These are phyloP conservation scores for Polygonum maritimum DNA, from an alignment of 148 eudicot genomes.

Conservation along the genomic window DNA sequence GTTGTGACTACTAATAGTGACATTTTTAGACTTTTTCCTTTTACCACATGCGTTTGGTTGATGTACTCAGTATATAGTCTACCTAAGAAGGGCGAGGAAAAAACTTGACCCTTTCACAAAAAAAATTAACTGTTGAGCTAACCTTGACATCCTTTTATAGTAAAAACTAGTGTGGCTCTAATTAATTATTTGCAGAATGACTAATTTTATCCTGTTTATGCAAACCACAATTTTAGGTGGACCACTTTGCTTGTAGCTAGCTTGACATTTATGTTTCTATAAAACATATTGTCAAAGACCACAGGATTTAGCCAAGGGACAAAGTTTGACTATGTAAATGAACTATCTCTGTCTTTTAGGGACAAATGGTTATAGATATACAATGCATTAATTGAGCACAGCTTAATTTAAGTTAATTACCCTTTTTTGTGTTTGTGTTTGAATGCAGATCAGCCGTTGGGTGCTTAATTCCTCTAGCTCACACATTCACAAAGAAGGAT, in stretches of 20 bases:
- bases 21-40: neutral
- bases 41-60: neutral
- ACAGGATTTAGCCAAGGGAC: slow-evolving; percentile 2
- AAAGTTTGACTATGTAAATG: neutral
- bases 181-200: neutral
- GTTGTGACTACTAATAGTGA: neutral
- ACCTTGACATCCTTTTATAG: neutral
- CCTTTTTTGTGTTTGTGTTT: neutral
- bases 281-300: neutral
- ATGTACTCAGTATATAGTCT: neutral
- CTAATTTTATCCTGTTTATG: too few relatives aligned
- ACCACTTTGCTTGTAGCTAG: neutral
- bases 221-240: neutral
- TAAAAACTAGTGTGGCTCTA: too few relatives aligned
- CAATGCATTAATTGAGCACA: too few relatives aligned
- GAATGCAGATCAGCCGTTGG: slow-evolving; percentile 1
- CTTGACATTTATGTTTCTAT: neutral
- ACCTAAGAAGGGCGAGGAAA: neutral
- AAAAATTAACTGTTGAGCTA: neutral
- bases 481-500: neutral
- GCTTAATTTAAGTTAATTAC: neutral
- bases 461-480: neutral
- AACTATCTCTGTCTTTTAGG: neutral
- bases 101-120: neutral
- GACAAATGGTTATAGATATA: neutral